phyloP scores from a whole-genome alignment of 441 rosid genomes.

The Euphorbia neoarborescens region DNA sequence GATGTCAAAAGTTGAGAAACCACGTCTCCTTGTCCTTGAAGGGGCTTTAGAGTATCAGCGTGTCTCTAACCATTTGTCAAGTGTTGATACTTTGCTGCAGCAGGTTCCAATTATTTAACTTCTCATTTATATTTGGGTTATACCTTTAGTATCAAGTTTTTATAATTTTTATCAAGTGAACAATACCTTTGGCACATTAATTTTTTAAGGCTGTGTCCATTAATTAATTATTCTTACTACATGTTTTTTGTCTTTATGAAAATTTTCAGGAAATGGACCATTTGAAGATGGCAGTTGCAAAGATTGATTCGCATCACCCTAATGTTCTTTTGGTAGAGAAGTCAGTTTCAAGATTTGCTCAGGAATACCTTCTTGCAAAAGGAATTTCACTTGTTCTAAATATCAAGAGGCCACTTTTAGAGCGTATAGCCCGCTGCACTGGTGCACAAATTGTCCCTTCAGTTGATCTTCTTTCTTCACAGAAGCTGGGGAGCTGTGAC shows the following conservation, averaged over 20 bases:
- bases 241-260: too few relatives aligned
- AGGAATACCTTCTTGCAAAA: constrained; percentile 77
- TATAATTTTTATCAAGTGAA: constrained; percentile 12
- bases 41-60: constrained; percentile 96
- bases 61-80: constrained; percentile 73
- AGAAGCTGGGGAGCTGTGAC: constrained; percentile 76
- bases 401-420: constrained; percentile 76
- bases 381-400: constrained; percentile 89
- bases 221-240: constrained; percentile 7
- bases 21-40: constrained; percentile 71
- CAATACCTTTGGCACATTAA: constrained; percentile 10
- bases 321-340: constrained; percentile 85
- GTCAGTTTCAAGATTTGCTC: constrained; percentile 89
- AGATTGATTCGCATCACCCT: constrained; percentile 78
- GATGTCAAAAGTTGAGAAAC: constrained; percentile 72
- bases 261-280: constrained; percentile 81
- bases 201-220: not conserved
- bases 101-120: constrained; percentile 45
- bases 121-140: constrained; percentile 22
- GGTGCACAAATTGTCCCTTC: constrained; percentile 88
- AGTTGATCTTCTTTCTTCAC: constrained; percentile 74
- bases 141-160: constrained; percentile 13
- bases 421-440: constrained; percentile 86
- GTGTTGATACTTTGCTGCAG: constrained; percentile 88
- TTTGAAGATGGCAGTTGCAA: constrained; percentile 95